Evolutionary conservation across 352 stramenopile genomes (phyloP), one percentile per base, ranked within the genome.

Genomic region (Phytophthora hybrid): DNA sequence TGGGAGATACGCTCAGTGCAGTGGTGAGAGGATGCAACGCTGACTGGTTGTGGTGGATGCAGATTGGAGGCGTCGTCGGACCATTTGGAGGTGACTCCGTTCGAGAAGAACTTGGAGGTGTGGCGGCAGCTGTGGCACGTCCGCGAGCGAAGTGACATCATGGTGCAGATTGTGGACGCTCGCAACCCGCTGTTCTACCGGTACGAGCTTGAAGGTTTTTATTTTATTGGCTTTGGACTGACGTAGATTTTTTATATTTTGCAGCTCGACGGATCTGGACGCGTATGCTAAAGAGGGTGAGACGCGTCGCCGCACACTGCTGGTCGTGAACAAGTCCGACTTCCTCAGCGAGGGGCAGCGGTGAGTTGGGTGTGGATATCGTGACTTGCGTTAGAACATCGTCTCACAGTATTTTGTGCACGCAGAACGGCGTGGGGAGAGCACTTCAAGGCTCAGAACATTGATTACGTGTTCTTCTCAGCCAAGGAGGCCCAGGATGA

Each of bases 41-140:
- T 82, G n/a, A 78, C 37, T 59, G 19, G 18, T 21, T 23, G 18
- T 69, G 26, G 6, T 73, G 26, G 2, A 31, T 31, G 5, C 59
- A 96, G 90, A 52, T 63, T 96, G 46, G 90, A 97, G 67, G 78
- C 83, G 61, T 91, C 90, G 18, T 88, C 87, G 7, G 87, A 94
- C 6, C 80, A 90, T 55, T 76, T 94, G 32, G 92, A 95, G 70
- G 97, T 99, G 32, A 99, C 98, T 18, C 98, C 98, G 18, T 99
- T 99, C 75, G 98, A 99, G 85, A 99, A 99, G 85, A 99, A 99
- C 81, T 64, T 99, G 47, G 97, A 99, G 71, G 98, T 99, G 29
- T 99, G 98, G 98, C 92, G 98, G 44, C 98, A 99, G 81, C 82
- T 99, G 7, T 99, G 98, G 98, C 90, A 99, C 39, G 98, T 99